Evolutionary conservation across 441 rosid genomes (phyloP), one percentile per base, ranked within the genome.

Genomic region (Omphalea diandra): DNA sequence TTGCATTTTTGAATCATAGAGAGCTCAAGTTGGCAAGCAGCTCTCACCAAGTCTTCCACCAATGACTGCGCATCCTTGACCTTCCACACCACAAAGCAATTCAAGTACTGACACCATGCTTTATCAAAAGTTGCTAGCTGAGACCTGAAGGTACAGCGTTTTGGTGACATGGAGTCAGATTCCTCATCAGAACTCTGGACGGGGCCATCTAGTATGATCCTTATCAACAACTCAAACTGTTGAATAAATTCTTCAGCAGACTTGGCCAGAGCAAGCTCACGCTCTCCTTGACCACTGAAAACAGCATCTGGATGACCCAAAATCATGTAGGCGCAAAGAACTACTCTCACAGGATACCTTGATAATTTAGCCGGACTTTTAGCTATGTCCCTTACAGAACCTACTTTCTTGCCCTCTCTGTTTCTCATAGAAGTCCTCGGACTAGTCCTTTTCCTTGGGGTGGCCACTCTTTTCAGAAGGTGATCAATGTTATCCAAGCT

Each of bases 21-120:
- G 53, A 95, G 92, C 86, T 95, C 99, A 62, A 95, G 97, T 82
- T 90, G 97, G 87, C 99, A 93, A 29, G 97, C 99, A 24, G 99
- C 97, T 84, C 96, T 86, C 7, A 91, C 96, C 81, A 96, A 77
- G 80, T 96, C 98, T 72, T 87, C 91, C 80, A 89, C 97, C 84
- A 96, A 75, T 59, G 83, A 68, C 80, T 80, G 85, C 12, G 99
- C 99, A 81, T 96, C 98, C 82, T 90, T 91, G 60, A 91, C 96
- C 81, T 96, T 96, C 99, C 99, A 93, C 78, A 79, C 86, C 66
- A 85, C 98, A 85, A 96, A 96, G 60, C 83, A 85, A 77, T 84
- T 89, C 83, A 95, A 67, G 76, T 88, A 95, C 46, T 80, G 77
- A 65, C 93, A 87, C 98, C 97, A 96, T 14, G 89, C 92, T 79